These are phyloP conservation scores for Jatropha multifida DNA, from an alignment of 441 rosid species.

Conservation along the genomic window DNA sequence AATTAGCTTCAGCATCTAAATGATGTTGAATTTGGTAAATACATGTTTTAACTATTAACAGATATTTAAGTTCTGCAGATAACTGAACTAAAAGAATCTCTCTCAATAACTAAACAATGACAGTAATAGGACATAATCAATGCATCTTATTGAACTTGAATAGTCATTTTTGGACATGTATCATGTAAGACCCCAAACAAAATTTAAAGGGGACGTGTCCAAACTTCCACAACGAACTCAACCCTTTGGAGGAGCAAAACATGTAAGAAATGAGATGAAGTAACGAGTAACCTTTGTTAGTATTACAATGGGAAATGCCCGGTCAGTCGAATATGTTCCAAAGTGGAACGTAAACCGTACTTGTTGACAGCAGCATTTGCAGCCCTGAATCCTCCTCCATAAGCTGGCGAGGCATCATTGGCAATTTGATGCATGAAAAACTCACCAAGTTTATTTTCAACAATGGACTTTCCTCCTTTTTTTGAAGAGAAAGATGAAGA, in stretches of 20 bases:
- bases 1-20: too few relatives aligned
- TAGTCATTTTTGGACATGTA: slow-evolving; percentile 15
- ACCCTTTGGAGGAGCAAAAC: slow-evolving; percentile 1
- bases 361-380: slow-evolving; percentile 80
- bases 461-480: slow-evolving; percentile 68
- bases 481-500: slow-evolving; percentile 45
- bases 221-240: slow-evolving; percentile 25
- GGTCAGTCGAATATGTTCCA: slow-evolving; percentile 63
- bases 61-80: too few relatives aligned
- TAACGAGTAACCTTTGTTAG: background rate
- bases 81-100: background rate
- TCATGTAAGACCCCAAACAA: slow-evolving; percentile 32
- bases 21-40: too few relatives aligned
- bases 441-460: slow-evolving; percentile 80
- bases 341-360: slow-evolving; percentile 69
- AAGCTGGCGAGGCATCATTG: slow-evolving; percentile 78
- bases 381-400: slow-evolving; percentile 86
- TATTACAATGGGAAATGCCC: slow-evolving; percentile 67
- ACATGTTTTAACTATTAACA: too few relatives aligned
- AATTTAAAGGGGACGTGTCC: slow-evolving; percentile 27
- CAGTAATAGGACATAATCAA: background rate
- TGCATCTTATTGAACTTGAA: slow-evolving; percentile 17
- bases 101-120: background rate
- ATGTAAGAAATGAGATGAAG: background rate
- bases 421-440: slow-evolving; percentile 89